Evolutionary conservation across 257 asterid genomes (phyloP), one percentile per base, ranked within the genome.

Genomic region (Nemophila menziesii): DNA sequence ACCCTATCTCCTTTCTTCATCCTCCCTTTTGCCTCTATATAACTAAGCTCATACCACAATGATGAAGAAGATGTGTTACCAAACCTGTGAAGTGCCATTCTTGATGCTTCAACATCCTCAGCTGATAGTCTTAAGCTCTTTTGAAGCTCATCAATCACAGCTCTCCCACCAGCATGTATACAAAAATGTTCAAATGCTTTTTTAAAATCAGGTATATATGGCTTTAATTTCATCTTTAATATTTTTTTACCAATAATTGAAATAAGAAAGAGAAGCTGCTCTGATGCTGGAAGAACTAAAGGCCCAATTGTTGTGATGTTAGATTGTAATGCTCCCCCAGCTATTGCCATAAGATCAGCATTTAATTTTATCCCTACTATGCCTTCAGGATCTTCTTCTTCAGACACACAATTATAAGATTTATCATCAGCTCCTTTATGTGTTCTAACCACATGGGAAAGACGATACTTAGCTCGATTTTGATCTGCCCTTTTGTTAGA

Each of bases 391-490:
- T 46, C 51, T 46, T 46, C 19, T 11, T 9, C 39, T 24, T 24
- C 20, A 11, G 11, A 21, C 13, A 46, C 51, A 18, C 36, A 46
- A 11, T 24, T 8, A 8, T 22, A 46, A 38, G 51, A 36, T 20
- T 68, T 73, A 6, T 79, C 78, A 5, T 72, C 79, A 0, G 50
- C 62, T 0, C 92, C 92, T 46, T 22, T 72, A 18, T 72, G 86
- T 0, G 86, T 75, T 20, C 92, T 64, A 0, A 79, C 78, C 1
- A 73, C 64, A 18, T 70, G 86, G 0, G 62, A 33, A 0, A 79
- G 50, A 0, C 72, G 57, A 48, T 79, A 79, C 34, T 79, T 79
- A 0, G 92, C 76, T 3, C 49, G 12, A 5, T 14, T 0, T 2
- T 16, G 20, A 0, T 46, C 57, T 1, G 65, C 46, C 44, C 43